Conservation (phyloP, 2,329 filamentous ascomycete species). For the Furcasterigmium sp. region DNA sequence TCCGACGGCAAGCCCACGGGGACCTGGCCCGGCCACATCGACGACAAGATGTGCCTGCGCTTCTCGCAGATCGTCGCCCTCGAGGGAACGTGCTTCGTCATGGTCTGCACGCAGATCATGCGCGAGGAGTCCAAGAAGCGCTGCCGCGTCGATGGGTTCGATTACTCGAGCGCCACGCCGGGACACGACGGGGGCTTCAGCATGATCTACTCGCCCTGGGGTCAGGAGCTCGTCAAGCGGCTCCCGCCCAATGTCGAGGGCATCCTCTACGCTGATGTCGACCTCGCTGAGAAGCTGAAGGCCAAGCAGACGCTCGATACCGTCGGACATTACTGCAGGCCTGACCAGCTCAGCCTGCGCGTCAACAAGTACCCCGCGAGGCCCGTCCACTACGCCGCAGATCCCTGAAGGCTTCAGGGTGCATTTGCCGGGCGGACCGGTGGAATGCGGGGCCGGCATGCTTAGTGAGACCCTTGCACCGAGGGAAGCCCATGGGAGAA, state of each 20-base stretch:
- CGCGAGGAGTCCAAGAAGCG: constrained; percentile 28
- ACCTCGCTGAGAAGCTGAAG: constrained; percentile 17
- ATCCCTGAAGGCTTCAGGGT: no score
- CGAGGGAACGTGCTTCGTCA: constrained; percentile 37
- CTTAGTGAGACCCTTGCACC: no score
- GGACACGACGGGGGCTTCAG: constrained; percentile 21
- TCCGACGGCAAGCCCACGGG: no score
- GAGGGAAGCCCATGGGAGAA: no score
- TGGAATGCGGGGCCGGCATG: no score
- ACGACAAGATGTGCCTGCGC: constrained; percentile 26
- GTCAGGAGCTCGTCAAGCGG: constrained; percentile 20
- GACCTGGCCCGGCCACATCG: constrained; percentile 29
- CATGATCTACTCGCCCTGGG: constrained; percentile 25
- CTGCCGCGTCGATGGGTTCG: constrained; percentile 12
- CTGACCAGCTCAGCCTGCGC: constrained; percentile 34
- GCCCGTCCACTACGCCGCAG: no score
- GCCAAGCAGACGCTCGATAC: constrained; percentile 8
- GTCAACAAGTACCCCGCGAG: no score
- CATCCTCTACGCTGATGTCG: constrained; percentile 30
- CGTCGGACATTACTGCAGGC: constrained; percentile 28
- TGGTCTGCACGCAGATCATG: constrained; percentile 31
- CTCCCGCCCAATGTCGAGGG: constrained; percentile 21
- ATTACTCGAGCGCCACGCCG: constrained; percentile 7
- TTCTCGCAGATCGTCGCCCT: constrained; percentile 36
- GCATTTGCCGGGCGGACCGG: no score